These are phyloP conservation scores for Tagetes patula DNA, from an alignment of 129 eudicot species.

Conservation along the genomic window DNA sequence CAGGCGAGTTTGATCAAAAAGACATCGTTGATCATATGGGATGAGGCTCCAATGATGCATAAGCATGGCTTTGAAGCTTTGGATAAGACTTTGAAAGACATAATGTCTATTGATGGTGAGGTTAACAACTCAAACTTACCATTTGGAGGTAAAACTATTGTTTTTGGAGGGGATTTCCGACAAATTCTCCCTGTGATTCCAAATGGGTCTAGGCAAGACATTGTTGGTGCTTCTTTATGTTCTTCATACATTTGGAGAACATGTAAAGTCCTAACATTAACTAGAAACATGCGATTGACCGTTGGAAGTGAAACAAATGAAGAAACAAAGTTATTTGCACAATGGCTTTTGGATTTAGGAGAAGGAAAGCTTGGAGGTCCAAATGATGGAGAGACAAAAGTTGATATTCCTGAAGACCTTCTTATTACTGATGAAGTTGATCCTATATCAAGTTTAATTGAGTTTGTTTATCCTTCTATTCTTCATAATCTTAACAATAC, in stretches of 20 bases:
- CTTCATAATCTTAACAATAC: background rate
- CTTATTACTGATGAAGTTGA: background rate
- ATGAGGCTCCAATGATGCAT: too few species aligned
- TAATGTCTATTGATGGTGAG: too few species aligned
- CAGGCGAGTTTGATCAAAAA: too few species aligned
- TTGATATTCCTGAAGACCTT: background rate
- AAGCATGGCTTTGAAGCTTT: too few species aligned
- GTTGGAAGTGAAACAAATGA: background rate
- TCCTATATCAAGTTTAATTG: background rate
- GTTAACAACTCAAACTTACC: too few species aligned
- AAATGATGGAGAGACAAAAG: background rate
- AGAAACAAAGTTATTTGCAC: background rate
- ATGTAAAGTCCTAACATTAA: background rate
- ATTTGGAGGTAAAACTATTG: too few species aligned
- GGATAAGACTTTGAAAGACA: too few species aligned
- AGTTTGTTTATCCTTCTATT: too few species aligned
- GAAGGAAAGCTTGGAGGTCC: background rate
- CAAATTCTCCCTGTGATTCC: background rate
- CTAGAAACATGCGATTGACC: background rate
- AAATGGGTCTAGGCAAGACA: background rate
- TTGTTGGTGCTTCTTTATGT: background rate
- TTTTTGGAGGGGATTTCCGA: background rate
- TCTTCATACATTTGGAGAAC: background rate
- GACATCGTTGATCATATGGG: too few species aligned
- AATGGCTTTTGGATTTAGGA: background rate